Evolutionary conservation across 495 filamentous ascomycete species (phyloP).

Genomic region (Penicillium robsamsonii): DNA sequence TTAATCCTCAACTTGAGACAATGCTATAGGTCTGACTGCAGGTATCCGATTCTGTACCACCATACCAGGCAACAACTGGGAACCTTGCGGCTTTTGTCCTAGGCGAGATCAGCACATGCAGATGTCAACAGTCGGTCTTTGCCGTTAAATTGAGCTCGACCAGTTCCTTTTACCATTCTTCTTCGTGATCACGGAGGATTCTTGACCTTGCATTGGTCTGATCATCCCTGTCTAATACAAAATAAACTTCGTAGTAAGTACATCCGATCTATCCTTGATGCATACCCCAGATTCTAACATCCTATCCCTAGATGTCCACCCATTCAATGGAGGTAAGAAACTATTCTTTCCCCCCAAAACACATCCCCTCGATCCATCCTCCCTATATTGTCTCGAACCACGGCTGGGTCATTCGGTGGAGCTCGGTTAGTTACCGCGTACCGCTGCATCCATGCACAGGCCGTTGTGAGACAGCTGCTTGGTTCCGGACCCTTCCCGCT

Average conservation of each 20-base stretch:
- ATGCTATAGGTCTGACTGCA: conserved; percentile 10
- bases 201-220: not conserved
- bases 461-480: conserved; percentile 27
- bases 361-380: not conserved
- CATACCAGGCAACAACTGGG: not conserved
- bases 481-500: conserved; percentile 13
- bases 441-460: conserved; percentile 14
- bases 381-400: not conserved
- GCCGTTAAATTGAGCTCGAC: conserved; percentile 13
- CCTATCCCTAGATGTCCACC: not conserved
- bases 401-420: conserved; percentile 1
- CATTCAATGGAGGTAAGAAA: conserved; percentile 13
- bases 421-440: conserved; percentile 7
- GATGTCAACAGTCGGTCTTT: conserved; percentile 7
- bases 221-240: not conserved
- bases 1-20: not conserved
- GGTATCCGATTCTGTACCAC: conserved; percentile 9
- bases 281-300: not conserved
- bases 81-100: not conserved
- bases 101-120: conserved; percentile 12
- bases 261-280: not conserved
- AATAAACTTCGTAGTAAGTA: conserved; percentile 1
- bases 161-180: conserved; percentile 3
- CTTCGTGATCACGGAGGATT: conserved; percentile 1
- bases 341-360: not conserved